Base-by-base conservation (phyloP, 2,329 filamentous ascomycete genomes). In the Pseudogymnoascus sp. region DNA sequence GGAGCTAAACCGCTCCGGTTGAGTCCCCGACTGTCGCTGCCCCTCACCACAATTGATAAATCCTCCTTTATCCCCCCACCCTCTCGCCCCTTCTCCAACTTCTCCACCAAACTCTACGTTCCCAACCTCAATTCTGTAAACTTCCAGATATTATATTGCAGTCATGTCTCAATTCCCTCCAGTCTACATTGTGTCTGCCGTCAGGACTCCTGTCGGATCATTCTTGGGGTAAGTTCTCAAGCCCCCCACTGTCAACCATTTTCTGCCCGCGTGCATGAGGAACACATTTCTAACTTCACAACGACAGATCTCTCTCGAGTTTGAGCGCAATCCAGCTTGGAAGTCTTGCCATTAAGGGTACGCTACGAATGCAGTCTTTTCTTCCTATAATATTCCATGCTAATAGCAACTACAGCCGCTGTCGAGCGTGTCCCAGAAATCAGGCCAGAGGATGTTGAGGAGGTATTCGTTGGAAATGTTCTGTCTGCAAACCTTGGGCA, bases 381-480 rank as follows among this genome's bases (percentile, higher is more conserved):
- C 59, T 16, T 56, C 18, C 33, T 6, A 23, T 25, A 21, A 28
- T 31, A 64, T 62, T 21, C 21, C 28, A 56, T 60, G 47, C 64
- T 71, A 62, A 70, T 40, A 25, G 31, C 44, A 28, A 8, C 11
- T 60, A 25, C 63, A 88, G 85, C 82, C 72, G 93, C 93, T 66
- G 84, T 99, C 69, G 89, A 92, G 78, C 89, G 91, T 72, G 90
- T 89, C 56, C 87, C 94, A 63, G 84, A 88, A 73, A 86, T 99
- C 79, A 92, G 95, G 79, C 83, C 91, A 63, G 86, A 92, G 72
- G 86, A 96, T 75, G 90, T 99, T 64, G 87, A 99, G 75, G 94
- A 99, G 77, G 91, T 99, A 74, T 95, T 94, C 82, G 95, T 97
- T 74, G 94, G 94, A 77, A 99, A 99, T 81, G 94, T 99, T 69